Evolutionary conservation across 257 asterid genomes (phyloP).

Genomic region (Nicotiana tomentosiformis): DNA sequence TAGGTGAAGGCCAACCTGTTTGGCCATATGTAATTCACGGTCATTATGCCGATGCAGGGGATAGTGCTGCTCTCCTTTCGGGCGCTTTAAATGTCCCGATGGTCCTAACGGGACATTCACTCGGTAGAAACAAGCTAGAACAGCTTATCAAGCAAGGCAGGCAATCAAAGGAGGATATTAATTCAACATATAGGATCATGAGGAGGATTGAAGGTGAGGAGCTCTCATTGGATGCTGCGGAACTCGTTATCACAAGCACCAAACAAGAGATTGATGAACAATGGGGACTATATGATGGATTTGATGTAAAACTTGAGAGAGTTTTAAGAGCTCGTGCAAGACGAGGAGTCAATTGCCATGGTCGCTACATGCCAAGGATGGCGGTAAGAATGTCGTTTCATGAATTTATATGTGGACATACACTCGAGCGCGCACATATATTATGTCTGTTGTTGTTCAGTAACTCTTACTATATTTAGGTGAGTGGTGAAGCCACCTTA

Average conservation of each 20-base stretch:
- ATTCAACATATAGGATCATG: conserved; percentile 74
- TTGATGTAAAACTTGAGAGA: conserved; percentile 71
- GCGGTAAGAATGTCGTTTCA: conserved; percentile 40
- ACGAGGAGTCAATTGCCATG: conserved; percentile 76
- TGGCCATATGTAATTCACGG: conserved; percentile 88
- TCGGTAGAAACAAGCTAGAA: conserved; percentile 81
- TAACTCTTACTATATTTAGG: too few species aligned
- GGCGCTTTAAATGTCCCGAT: conserved; percentile 83
- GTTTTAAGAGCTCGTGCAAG: conserved; percentile 72
- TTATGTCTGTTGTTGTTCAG: neutral
- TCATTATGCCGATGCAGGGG: conserved; percentile 91
- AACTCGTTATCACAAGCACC: conserved; percentile 75
- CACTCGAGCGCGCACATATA: neutral
- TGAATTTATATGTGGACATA: neutral
- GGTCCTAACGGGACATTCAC: conserved; percentile 83
- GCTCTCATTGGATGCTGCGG: conserved; percentile 75
- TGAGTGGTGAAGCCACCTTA: too few species aligned
- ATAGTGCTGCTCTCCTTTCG: conserved; percentile 77
- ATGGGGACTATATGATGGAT: conserved; percentile 88
- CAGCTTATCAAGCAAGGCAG: conserved; percentile 79
- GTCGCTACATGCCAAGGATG: conserved; percentile 89
- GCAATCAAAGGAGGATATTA: conserved; percentile 77
- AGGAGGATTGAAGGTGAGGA: conserved; percentile 86
- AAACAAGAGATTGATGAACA: conserved; percentile 87
- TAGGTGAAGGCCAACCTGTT: conserved; percentile 62